Conservation (phyloP, 192 early-diverging fungal genomes). For the Coemansia sp. region DNA sequence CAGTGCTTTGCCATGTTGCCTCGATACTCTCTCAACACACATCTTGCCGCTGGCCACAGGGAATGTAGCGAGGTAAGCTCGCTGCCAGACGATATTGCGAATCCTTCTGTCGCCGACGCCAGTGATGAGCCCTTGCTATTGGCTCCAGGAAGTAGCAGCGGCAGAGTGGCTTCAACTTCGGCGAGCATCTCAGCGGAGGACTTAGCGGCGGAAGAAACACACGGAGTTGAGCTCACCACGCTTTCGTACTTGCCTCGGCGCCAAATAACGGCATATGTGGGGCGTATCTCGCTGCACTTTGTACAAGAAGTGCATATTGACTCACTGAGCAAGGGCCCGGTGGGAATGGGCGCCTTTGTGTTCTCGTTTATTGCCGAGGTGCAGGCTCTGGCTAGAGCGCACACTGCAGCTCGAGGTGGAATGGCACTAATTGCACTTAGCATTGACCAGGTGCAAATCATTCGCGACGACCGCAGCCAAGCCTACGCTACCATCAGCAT, state of each 20-base stretch:
- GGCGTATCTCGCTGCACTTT: slow-evolving; percentile 80
- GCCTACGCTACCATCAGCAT: slow-evolving; percentile 69
- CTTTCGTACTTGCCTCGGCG: slow-evolving; percentile 66
- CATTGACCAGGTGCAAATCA: slow-evolving; percentile 68
- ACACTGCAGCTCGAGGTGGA: slow-evolving; percentile 71
- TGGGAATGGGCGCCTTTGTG: slow-evolving; percentile 78
- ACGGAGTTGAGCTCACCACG: slow-evolving; percentile 69
- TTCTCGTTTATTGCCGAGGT: slow-evolving; percentile 70
- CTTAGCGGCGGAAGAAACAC: slow-evolving; percentile 15
- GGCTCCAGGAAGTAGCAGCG: neutral
- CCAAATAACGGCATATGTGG: slow-evolving; percentile 62
- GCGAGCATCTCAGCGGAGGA: neutral
- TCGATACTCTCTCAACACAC: slow-evolving; percentile 14
- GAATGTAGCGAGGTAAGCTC: neutral
- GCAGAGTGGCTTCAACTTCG: neutral
- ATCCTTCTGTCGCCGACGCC: neutral
- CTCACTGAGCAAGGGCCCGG: slow-evolving; percentile 37
- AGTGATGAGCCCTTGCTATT: neutral
- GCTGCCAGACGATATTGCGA: neutral
- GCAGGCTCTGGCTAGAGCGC: slow-evolving; percentile 67
- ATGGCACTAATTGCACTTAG: slow-evolving; percentile 71
- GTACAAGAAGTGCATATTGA: slow-evolving; percentile 68
- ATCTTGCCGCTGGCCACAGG: slow-evolving; percentile 10
- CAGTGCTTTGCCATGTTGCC: slow-evolving; percentile 28
- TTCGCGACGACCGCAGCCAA: slow-evolving; percentile 72